Percentiles rank a stretch among this genome's conserved stretches.
Conservation (phyloP, 768 basidiomycete genomes). For the Trametes cinnabarina region DNA sequence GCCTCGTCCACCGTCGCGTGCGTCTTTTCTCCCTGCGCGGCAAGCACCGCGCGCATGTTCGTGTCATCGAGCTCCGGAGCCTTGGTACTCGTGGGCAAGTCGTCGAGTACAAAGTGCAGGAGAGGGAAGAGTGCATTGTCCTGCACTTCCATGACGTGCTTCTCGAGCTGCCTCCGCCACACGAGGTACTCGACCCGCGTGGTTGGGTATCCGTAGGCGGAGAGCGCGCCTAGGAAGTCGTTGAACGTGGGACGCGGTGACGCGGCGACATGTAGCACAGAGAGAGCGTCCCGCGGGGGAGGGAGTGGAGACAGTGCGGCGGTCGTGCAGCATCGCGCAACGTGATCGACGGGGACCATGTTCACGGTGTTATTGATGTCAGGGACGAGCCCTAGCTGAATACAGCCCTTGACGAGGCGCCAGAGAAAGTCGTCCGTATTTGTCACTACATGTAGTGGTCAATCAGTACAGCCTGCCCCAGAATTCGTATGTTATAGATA, state of each 20-base stretch:
- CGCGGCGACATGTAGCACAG: constrained; percentile 84
- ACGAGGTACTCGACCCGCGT: constrained; percentile 82
- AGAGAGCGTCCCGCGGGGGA: constrained; percentile 35
- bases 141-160: constrained; percentile 90
- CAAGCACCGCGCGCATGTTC: constrained; percentile 71
- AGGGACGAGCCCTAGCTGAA: constrained; percentile 94
- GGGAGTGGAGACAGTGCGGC: constrained; percentile 64
- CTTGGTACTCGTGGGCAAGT: constrained; percentile 95
- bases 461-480: no score
- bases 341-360: constrained; percentile 97
- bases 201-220: constrained; percentile 77
- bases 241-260: constrained; percentile 89
- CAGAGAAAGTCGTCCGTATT: constrained; percentile 99
- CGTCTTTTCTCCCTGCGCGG: constrained; percentile 28
- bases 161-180: constrained; percentile 91
- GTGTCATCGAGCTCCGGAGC: constrained; percentile 85
- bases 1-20: constrained; percentile 67
- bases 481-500: no score
- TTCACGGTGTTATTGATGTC: constrained; percentile 99
- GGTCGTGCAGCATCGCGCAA: constrained; percentile 76
- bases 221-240: constrained; percentile 69
- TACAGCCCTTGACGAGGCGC: constrained; percentile 97
- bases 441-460: no score
- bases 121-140: constrained; percentile 98
- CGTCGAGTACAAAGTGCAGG: constrained; percentile 95